Evolutionary conservation across 345 rosid genomes (phyloP), one percentile per base, ranked within the genome.

Genomic region (Syzygium jambos): DNA sequence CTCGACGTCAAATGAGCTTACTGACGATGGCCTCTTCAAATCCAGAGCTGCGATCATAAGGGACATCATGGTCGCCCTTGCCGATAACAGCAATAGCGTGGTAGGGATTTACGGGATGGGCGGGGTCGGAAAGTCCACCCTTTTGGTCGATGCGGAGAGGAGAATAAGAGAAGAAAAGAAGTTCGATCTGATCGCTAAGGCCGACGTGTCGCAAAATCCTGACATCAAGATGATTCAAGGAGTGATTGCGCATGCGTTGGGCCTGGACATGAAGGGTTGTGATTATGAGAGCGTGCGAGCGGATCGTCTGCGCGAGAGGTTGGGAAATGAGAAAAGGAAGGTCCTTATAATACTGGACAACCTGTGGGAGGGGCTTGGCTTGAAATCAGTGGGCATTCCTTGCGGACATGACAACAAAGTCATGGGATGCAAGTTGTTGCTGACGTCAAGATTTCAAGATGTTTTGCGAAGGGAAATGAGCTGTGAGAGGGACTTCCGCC

Each of bases 151-250:
- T 4, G 23, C 4, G 1, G 0, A 68, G 9, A 68, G 46, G 23
- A 68, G 0, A 0, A 8, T 30, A 68, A 4, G 0, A 0, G 0
- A 4, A 30, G 1, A 16, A 0, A 17, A 4, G 12, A 1, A 1
- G 6, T 68, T 30, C 2, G 46, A 68, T 30, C 5, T 4, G 23
- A 1, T 68, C 11, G 78, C 78, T 16, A 68, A 65, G 78, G 78
- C 78, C 0, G 78, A 65, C 11, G 78, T 65, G 22, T 65, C 78
- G 6, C 0, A 65, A 65, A 30, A 30, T 65, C 43, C 22, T 0
- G 11, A 30, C 23, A 65, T 30, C 78, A 9, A 65, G 3, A 30
- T 0, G 3, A 30, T 65, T 65, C 78, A 65, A 65, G 78, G 22
- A 29, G 41, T 5, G 2, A 6, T 61, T 61, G 73, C 73, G 5